These are phyloP conservation scores for Alternaria sp. DNA, from an alignment of 2,329 filamentous ascomycete species.

Conservation along the genomic window DNA sequence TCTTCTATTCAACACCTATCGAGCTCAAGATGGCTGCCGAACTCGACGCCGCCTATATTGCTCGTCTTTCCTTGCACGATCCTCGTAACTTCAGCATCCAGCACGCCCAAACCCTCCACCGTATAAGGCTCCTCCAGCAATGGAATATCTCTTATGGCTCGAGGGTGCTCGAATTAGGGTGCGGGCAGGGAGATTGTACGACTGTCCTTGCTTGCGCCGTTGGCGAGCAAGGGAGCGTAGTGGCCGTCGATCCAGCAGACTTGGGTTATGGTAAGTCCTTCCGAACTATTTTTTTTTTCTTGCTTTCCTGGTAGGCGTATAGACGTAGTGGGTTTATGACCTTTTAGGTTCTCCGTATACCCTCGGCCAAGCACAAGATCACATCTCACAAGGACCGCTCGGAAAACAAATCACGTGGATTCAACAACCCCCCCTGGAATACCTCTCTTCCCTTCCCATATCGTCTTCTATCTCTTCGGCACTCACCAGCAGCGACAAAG, in stretches of 20 bases:
- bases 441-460: slow-evolving; percentile 16
- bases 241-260: slow-evolving; percentile 62
- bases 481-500: slow-evolving; percentile 5
- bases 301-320: slow-evolving; percentile 3
- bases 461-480: slow-evolving; percentile 4
- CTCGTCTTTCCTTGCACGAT: slow-evolving; percentile 27
- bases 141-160: slow-evolving; percentile 41
- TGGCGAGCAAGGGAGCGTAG: slow-evolving; percentile 49
- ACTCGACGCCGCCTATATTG: slow-evolving; percentile 19
- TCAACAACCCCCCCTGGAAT: slow-evolving; percentile 44
- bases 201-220: slow-evolving; percentile 59
- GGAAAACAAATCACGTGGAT: slow-evolving; percentile 56
- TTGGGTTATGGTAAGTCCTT: slow-evolving; percentile 53
- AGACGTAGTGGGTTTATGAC: slow-evolving; percentile 6
- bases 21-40: slow-evolving; percentile 15
- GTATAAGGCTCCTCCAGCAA: slow-evolving; percentile 27
- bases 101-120: slow-evolving; percentile 29
- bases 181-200: slow-evolving; percentile 66
- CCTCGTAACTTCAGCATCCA: slow-evolving; percentile 24
- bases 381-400: slow-evolving; percentile 52
- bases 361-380: slow-evolving; percentile 57
- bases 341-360: slow-evolving; percentile 50
- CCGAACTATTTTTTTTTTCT: background rate
- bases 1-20: slow-evolving; percentile 1
- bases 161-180: slow-evolving; percentile 63